Evolutionary conservation across 1,284 basidiomycete genomes (phyloP), one percentile per base, ranked within the genome.

Genomic region (Apiotrichum akiyoshidainum): DNA sequence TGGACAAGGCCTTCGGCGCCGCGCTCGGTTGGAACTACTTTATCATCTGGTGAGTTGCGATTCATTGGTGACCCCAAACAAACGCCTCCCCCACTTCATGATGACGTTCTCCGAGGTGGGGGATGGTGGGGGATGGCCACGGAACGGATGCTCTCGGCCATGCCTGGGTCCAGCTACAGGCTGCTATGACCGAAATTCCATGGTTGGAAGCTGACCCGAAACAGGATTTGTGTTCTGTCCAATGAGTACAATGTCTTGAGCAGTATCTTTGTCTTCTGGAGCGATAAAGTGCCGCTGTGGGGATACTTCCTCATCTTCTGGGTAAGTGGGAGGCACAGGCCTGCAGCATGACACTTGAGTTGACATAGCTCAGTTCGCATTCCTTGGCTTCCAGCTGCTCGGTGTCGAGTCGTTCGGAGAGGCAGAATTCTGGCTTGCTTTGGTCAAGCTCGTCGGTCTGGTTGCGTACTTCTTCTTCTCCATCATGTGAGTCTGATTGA

Each of bases 401-500:
- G 60, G 58, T n/a, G 66, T 66, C 37, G 61, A 66, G 54, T 61
- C 64, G 17, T 66, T 63, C 34, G 68, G 68, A 21, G 64, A 68
- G 52, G 63, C 60, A 8, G 62, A 65, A 52, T 65, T 63, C 57
- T 66, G 62, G 60, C 55, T 55, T 53, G 60, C 66, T 0, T 52
- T 66, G n/a, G 40, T 65, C 45, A 65, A 65, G 45, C 54, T 72
- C 44, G 44, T 67, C 41, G 68, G 67, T 33, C 54, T 66, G 10
- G 51, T 64, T 41, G 67, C 58, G 17, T 64, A 70, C 60, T 83
- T 88, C 58, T 66, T 88, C 55, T 78, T 81, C 57, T 86, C 86
- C 40, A 79, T 88, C 46, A 73, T 87, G 59, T 82, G 87, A 58
- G 86, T 87, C 64, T 82, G 87, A 14, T 19, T 22, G 90, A 61